A percentile compares a stretch with the other conserved stretches of the same genome.
phyloP scores from a whole-genome alignment of 257 asterid genomes.

The Solanum sejunctum region DNA sequence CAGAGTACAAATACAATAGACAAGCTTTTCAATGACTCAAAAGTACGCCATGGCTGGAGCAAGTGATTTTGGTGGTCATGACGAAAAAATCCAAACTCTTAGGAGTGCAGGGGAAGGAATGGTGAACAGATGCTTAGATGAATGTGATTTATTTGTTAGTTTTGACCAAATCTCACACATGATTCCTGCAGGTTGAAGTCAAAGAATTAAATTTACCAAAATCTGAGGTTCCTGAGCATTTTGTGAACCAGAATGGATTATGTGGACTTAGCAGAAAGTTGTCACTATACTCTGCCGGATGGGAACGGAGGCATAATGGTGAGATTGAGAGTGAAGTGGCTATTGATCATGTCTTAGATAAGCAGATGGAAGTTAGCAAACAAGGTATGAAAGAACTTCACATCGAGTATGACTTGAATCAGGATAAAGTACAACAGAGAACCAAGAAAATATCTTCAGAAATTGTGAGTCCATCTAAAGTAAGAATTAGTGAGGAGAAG shows the following conservation, averaged over 20 bases:
- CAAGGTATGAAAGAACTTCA: constrained; percentile 12
- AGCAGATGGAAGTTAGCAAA: constrained; percentile 12
- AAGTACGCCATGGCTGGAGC: constrained; percentile 46
- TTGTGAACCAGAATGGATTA: constrained; percentile 9
- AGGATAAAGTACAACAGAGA: constrained; percentile 3
- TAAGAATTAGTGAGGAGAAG: constrained; percentile 10
- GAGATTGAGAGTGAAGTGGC: constrained; percentile 9
- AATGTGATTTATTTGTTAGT: not conserved
- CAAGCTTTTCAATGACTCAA: constrained; percentile 71
- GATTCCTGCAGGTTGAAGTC: constrained; percentile 25
- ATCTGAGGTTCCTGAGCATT: constrained; percentile 3
- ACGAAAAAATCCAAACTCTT: constrained; percentile 15
- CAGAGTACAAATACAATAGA: constrained; percentile 72
- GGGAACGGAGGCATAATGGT: constrained; percentile 7
- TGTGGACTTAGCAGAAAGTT: constrained; percentile 41
- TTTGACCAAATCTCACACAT: not conserved
- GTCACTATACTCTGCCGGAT: constrained; percentile 32
- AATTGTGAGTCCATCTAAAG: constrained; percentile 17
- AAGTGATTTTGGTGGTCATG: constrained; percentile 15
- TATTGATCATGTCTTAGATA: not conserved
- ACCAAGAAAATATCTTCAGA: constrained; percentile 26
- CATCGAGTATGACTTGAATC: not conserved
- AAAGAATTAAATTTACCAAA: constrained; percentile 21
- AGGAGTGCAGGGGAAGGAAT: constrained; percentile 15
- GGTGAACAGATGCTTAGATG: constrained; percentile 22